Evolutionary conservation across 2,329 filamentous ascomycete species (phyloP).

Genomic region (Sporothrix euskadiensis): DNA sequence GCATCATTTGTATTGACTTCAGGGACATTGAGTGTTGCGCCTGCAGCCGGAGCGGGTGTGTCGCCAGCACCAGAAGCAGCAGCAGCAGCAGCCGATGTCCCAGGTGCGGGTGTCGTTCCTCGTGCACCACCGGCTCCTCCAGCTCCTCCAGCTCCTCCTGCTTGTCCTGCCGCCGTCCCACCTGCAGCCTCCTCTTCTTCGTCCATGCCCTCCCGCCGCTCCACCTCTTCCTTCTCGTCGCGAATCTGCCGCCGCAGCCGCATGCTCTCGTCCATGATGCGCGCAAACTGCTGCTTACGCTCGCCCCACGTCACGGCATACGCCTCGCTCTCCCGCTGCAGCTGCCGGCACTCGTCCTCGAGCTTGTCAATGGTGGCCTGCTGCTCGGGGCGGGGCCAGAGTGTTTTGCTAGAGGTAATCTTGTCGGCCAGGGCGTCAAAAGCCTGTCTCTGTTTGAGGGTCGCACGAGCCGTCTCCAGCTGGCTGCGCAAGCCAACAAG

Average conservation of each 20-base stretch:
- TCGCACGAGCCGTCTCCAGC: slow-evolving; percentile 73
- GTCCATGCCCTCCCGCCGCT: slow-evolving; percentile 79
- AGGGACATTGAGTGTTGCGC: background rate
- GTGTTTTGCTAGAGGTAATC: slow-evolving; percentile 76
- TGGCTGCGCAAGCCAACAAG: slow-evolving; percentile 64
- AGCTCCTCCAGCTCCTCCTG: background rate
- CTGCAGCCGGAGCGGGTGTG: background rate
- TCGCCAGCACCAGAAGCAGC: background rate
- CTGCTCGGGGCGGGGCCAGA: slow-evolving; percentile 84
- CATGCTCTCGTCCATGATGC: slow-evolving; percentile 89
- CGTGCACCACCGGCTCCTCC: background rate
- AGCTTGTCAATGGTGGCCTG: slow-evolving; percentile 74
- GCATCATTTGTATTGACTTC: background rate
- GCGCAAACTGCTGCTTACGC: slow-evolving; percentile 79
- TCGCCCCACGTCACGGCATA: slow-evolving; percentile 84
- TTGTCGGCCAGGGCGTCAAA: slow-evolving; percentile 88
- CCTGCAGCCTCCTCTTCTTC: slow-evolving; percentile 64
- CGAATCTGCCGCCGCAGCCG: slow-evolving; percentile 80
- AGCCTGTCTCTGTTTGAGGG: slow-evolving; percentile 73
- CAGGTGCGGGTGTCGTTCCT: background rate
- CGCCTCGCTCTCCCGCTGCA: slow-evolving; percentile 79
- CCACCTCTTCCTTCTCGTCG: slow-evolving; percentile 93
- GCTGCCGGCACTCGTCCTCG: slow-evolving; percentile 81
- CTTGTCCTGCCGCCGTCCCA: slow-evolving; percentile 24
- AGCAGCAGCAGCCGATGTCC: background rate